Conservation (phyloP, 495 filamentous ascomycete species). For the Patellaria atrata region DNA sequence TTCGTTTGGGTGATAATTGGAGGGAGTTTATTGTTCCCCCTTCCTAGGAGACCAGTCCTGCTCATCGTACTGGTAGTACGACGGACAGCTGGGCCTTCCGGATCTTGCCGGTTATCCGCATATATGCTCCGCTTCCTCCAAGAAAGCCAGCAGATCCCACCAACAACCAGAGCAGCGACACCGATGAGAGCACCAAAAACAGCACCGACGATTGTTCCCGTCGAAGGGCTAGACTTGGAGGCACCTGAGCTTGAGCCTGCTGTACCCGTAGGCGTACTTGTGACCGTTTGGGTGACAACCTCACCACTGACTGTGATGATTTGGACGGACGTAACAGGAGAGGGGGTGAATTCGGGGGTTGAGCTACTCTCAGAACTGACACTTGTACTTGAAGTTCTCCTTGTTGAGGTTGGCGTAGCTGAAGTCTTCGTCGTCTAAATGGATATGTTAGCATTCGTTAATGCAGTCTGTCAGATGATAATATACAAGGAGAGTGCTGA, state of each 20-base stretch:
- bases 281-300: constrained; percentile 11
- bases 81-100: constrained; percentile 2
- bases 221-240: constrained; percentile 1
- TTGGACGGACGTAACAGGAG: constrained; percentile 9
- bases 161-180: constrained; percentile 6
- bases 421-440: too few species aligned
- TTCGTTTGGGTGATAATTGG: constrained; percentile 5
- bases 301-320: constrained; percentile 13
- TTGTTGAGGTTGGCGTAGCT: too few species aligned
- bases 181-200: constrained; percentile 14
- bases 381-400: too few species aligned
- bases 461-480: too few species aligned
- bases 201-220: constrained; percentile 15
- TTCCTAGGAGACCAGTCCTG: constrained; percentile 12
- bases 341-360: constrained; percentile 5
- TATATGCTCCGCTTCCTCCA: constrained; percentile 4
- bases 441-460: too few species aligned
- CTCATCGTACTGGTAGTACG: constrained; percentile 18
- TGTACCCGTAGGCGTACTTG: constrained; percentile 2
- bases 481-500: too few species aligned
- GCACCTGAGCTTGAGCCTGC: constrained; percentile 1
- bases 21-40: constrained; percentile 3
- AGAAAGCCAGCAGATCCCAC: constrained; percentile 8
- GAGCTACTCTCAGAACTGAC: too few species aligned
- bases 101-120: constrained; percentile 4